A percentile compares a stretch with the other conserved stretches of the same genome.
Conservation (phyloP, 1,284 basidiomycete genomes). For the Irpex sp. region DNA sequence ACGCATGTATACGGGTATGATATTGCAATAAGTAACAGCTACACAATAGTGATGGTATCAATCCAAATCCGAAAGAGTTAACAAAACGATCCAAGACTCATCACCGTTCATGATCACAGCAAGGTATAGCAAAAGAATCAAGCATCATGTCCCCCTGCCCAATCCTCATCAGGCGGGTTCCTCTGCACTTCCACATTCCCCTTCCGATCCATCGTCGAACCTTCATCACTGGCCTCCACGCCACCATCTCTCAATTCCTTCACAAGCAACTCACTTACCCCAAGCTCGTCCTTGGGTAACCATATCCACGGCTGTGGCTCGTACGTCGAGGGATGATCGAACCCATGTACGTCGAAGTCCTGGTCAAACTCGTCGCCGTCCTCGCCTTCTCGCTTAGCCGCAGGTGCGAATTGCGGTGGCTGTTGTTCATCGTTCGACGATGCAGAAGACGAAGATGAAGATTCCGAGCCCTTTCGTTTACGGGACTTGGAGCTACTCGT, state of each 20-base stretch:
- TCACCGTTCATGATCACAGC: neutral
- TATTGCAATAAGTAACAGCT: too few relatives aligned
- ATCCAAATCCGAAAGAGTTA: neutral
- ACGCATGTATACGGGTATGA: too few relatives aligned
- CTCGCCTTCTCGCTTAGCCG: neutral
- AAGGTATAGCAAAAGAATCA: neutral
- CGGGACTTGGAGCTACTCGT: too few relatives aligned
- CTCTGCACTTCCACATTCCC: conserved; percentile 44
- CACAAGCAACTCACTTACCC: conserved; percentile 50
- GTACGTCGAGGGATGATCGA: conserved; percentile 24
- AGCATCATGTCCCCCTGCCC: conserved; percentile 30
- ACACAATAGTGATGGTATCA: neutral
- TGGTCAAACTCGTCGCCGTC: conserved; percentile 55
- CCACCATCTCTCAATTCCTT: conserved; percentile 37
- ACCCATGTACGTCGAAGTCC: conserved; percentile 55
- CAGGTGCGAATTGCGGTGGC: neutral
- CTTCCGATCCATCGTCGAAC: conserved; percentile 46
- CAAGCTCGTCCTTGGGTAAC: conserved; percentile 41
- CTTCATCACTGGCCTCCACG: conserved; percentile 44
- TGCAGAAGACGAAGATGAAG: neutral
- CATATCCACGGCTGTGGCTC: too few relatives aligned
- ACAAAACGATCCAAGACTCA: too few relatives aligned
- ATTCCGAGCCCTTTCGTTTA: too few relatives aligned
- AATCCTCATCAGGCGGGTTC: conserved; percentile 47
- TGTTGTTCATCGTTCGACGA: neutral